Evolutionary conservation across 805 yeast genomes (phyloP).

Genomic region (Nakazawaea molendinolei): DNA sequence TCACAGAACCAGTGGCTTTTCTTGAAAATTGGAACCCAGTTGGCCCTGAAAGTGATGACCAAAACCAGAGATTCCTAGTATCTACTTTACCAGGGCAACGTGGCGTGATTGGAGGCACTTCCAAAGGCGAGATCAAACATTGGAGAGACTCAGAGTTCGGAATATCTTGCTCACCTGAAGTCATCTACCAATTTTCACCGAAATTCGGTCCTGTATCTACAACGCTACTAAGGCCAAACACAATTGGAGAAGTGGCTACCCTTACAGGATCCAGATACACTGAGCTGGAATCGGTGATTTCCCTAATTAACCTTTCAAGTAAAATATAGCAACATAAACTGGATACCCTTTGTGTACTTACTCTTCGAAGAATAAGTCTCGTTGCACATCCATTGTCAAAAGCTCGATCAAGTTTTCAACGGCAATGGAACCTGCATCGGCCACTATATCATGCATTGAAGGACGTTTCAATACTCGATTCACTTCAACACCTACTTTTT

Average conservation of each 20-base stretch:
- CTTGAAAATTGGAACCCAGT: constrained; percentile 9
- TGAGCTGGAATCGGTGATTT: too few species aligned
- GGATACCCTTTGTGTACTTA: background rate
- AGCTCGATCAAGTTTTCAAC: constrained; percentile 4
- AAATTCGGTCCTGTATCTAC: too few species aligned
- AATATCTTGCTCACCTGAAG: constrained; percentile 11
- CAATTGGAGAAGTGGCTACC: too few species aligned
- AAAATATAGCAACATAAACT: too few species aligned
- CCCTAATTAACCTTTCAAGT: too few species aligned
- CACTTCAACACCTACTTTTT: constrained; percentile 2
- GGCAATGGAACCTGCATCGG: constrained; percentile 6
- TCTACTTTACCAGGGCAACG: constrained; percentile 15
- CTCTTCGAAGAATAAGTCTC: constrained; percentile 6
- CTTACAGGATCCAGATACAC: too few species aligned
- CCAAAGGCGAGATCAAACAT: constrained; percentile 12
- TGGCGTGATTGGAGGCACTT: constrained; percentile 24
- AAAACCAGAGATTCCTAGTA: too few species aligned
- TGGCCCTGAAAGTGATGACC: too few species aligned
- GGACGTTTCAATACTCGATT: constrained; percentile 6
- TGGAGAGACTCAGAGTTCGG: constrained; percentile 13
- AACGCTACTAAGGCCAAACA: too few species aligned
- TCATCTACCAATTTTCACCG: too few species aligned
- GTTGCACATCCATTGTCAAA: constrained; percentile 7
- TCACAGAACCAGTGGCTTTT: constrained; percentile 12
- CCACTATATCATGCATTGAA: background rate